Base-by-base conservation (phyloP, 2,329 filamentous ascomycete species). In the Fusarium xylarioides region DNA sequence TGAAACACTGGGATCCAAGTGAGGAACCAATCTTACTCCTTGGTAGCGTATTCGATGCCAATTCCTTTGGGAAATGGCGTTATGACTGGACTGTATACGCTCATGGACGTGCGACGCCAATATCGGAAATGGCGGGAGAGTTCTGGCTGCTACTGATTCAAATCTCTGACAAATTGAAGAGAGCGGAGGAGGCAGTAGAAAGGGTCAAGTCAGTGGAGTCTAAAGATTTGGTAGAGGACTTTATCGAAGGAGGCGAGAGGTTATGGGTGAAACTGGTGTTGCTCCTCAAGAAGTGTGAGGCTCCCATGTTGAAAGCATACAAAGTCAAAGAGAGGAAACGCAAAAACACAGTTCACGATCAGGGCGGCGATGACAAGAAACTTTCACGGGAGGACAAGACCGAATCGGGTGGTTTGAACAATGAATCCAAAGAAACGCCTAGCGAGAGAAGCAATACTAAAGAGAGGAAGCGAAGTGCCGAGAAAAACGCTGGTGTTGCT, bases 361-460 rank as follows among this genome's bases (percentile, higher is more conserved):
- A 30, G 14, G 3, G 7, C 4, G 4, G 7, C 7, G 2, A 19
- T 2, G 11, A 18, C 0, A 5, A n/a, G 6, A 11, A 30, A 1
- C 5, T 0, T 16, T 47, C 44, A 16, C 19, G n/a, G 10, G 19
- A n/a, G 19, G 3, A 0, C 19, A n/a, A 49, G 15, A 16, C 7
- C 0, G 19, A 30, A n/a, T 8, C 10, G 5, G 4, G 11, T 1
- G 19, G 3, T 9, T 47, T 11, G 26, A 5, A 2, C 4, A 49
- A 30, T 1, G 28, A 3, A 18, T 0, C 8, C 4, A 14, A 11
- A 5, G 4, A 11, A 11, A n/a, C 1, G 7, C 2, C 26, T 2
- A n/a, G 0, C 1, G 7, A 30, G 10, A 2, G 28, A 16, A 10
- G 19, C 0, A 5, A 11, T n/a, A 3, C 2, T 3, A 3, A 21